A percentile compares a stretch with the other conserved stretches of the same genome.
These are phyloP conservation scores for Neofusicoccum ribis DNA, from an alignment of 2,329 filamentous ascomycete species.

Conservation along the genomic window DNA sequence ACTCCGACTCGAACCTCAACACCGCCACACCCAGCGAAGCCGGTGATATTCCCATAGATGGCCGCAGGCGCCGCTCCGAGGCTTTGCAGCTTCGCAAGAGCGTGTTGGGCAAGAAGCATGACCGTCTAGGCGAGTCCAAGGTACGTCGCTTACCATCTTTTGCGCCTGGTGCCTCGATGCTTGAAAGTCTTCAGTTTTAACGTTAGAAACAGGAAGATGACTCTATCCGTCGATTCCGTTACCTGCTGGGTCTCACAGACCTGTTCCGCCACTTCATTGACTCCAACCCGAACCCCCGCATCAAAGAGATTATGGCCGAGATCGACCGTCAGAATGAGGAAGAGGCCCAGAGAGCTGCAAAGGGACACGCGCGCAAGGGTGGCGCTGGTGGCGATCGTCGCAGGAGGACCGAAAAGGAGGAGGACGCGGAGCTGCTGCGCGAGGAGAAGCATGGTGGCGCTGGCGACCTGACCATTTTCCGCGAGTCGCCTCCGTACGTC, in stretches of 20 bases:
- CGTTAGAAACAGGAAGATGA: slow-evolving; percentile 73
- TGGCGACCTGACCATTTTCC: slow-evolving; percentile 79
- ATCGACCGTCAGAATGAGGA: slow-evolving; percentile 90
- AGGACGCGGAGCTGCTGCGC: slow-evolving; percentile 83
- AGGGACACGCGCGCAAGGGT: slow-evolving; percentile 75
- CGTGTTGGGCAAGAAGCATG: slow-evolving; percentile 93
- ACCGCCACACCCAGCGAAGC: slow-evolving; percentile 79
- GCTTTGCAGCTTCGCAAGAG: slow-evolving; percentile 87
- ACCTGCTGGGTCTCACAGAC: slow-evolving; percentile 91
- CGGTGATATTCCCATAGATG: slow-evolving; percentile 72
- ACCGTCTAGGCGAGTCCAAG: slow-evolving; percentile 88
- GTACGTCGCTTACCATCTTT: slow-evolving; percentile 49
- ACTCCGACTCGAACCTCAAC: slow-evolving; percentile 66
- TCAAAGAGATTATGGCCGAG: slow-evolving; percentile 89
- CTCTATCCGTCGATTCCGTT: slow-evolving; percentile 89
- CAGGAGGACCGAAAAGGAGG: slow-evolving; percentile 92
- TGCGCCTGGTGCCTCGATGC: neutral
- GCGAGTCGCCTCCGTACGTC: slow-evolving; percentile 89
- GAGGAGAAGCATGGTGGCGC: slow-evolving; percentile 88
- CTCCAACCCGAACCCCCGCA: slow-evolving; percentile 90
- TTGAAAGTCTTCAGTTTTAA: neutral
- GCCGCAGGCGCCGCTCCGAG: slow-evolving; percentile 81
- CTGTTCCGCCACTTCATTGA: slow-evolving; percentile 99
- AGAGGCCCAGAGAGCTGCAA: slow-evolving; percentile 68
- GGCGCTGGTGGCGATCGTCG: slow-evolving; percentile 76